Percentiles rank a stretch among this genome's conserved stretches.
Conservation (phyloP, 768 basidiomycete species). For the Sporobolomyces pararoseus region DNA sequence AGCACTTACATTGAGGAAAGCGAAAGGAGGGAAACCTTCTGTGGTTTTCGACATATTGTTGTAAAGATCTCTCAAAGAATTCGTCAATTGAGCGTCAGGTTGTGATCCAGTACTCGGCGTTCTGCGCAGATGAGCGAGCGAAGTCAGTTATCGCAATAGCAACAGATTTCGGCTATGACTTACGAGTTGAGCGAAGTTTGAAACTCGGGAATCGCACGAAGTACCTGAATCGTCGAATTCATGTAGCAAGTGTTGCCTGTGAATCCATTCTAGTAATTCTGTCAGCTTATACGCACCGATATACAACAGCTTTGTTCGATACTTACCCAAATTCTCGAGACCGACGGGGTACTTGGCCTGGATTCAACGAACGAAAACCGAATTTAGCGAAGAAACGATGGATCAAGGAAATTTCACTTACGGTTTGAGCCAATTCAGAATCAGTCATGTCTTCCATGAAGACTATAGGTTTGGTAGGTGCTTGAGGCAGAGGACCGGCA, state of each 20-base stretch:
- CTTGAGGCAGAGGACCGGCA: slow-evolving; percentile 83
- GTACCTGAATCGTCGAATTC: slow-evolving; percentile 90
- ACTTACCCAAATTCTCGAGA: slow-evolving; percentile 58
- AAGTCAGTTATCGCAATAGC: slow-evolving; percentile 38
- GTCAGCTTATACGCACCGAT: no score
- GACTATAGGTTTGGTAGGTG: slow-evolving; percentile 69
- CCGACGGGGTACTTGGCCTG: slow-evolving; percentile 78
- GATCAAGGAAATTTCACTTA: slow-evolving; percentile 50
- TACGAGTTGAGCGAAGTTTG: slow-evolving; percentile 65
- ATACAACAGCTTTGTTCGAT: no score
- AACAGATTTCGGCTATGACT: slow-evolving; percentile 36
- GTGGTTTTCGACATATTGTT: slow-evolving; percentile 68
- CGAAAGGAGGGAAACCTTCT: slow-evolving; percentile 65
- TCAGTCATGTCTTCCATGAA: slow-evolving; percentile 95
- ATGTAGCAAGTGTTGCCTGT: slow-evolving; percentile 98
- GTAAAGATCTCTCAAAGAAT: slow-evolving; percentile 67
- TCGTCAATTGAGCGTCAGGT: slow-evolving; percentile 50
- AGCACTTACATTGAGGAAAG: slow-evolving; percentile 62
- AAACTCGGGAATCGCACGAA: slow-evolving; percentile 86
- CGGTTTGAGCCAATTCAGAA: slow-evolving; percentile 70
- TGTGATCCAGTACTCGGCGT: slow-evolving; percentile 48
- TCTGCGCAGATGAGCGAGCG: slow-evolving; percentile 38
- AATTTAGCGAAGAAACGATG: slow-evolving; percentile 20
- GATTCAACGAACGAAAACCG: neutral
- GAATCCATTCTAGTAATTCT: no score